Evolutionary conservation across 2,329 filamentous ascomycete genomes (phyloP).

Genomic region (Epichloe hybrida): DNA sequence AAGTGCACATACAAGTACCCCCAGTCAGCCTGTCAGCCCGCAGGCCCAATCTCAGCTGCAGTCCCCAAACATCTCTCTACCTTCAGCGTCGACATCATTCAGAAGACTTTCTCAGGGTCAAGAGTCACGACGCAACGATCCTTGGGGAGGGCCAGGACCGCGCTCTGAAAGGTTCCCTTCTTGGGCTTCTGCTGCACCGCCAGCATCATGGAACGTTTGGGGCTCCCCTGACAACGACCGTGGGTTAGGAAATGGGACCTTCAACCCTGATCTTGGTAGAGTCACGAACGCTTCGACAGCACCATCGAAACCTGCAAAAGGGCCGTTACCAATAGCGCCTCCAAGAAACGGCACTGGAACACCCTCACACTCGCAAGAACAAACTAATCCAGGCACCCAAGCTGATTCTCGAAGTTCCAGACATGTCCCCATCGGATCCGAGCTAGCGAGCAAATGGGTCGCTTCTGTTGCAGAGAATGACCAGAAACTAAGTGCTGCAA

Average conservation of each 20-base stretch:
- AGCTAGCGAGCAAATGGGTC: conserved; percentile 29
- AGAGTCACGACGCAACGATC: conserved; percentile 18
- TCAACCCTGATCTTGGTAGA: conserved; percentile 47
- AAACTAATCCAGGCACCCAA: conserved; percentile 9
- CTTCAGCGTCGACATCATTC: conserved; percentile 7
- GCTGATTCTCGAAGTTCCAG: conserved; percentile 20
- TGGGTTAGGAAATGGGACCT: conserved; percentile 66
- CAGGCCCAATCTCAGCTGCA: conserved; percentile 4
- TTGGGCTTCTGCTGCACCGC: conserved; percentile 34
- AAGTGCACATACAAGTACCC: not conserved
- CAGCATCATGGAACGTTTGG: conserved; percentile 52
- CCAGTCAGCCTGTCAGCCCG: conserved; percentile 1
- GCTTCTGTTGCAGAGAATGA: conserved; percentile 32
- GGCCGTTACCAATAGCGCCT: conserved; percentile 33
- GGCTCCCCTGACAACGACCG: conserved; percentile 58
- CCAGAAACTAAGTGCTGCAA: conserved; percentile 27
- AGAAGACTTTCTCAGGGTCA: conserved; percentile 21
- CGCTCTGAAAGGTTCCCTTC: conserved; percentile 35
- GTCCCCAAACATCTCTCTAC: conserved; percentile 8
- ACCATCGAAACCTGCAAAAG: conserved; percentile 19
- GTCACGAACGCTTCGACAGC: conserved; percentile 25
- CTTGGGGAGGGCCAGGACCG: conserved; percentile 25
- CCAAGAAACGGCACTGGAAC: conserved; percentile 12
- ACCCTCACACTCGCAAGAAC: conserved; percentile 11
- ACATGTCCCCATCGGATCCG: conserved; percentile 15